Evolutionary conservation across 441 rosid genomes (phyloP).

Genomic region (Brassica hybrid): DNA sequence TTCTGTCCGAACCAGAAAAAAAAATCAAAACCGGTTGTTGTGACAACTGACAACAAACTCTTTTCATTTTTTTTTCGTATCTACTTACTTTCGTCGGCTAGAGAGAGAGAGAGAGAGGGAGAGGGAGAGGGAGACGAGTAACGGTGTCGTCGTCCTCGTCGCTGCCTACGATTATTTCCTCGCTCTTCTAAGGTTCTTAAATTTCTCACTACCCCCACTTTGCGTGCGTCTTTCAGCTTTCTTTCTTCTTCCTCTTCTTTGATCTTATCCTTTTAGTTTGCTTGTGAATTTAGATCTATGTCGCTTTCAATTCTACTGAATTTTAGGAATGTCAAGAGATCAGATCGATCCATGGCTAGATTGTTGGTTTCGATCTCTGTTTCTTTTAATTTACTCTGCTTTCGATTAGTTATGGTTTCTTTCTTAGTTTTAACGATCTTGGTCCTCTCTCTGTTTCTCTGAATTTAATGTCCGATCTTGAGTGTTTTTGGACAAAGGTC

Average conservation of each 20-base stretch:
- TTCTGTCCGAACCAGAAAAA: neutral
- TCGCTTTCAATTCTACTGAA: neutral
- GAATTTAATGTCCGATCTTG: conserved; percentile 28
- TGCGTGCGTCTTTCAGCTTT: conserved; percentile 12
- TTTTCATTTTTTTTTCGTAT: conserved; percentile 1
- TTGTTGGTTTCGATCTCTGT: conserved; percentile 22
- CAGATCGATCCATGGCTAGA: conserved; percentile 21
- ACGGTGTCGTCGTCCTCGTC: conserved; percentile 37
- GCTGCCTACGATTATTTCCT: conserved; percentile 25
- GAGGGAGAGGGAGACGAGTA: conserved; percentile 11
- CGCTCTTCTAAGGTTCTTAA: conserved; percentile 29
- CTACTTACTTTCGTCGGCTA: conserved; percentile 33
- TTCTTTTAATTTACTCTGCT: conserved; percentile 1
- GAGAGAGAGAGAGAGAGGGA: conserved; percentile 26
- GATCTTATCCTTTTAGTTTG: conserved; percentile 7
- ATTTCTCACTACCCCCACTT: conserved; percentile 23
- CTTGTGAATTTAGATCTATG: conserved; percentile 34
- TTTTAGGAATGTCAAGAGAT: conserved; percentile 26
- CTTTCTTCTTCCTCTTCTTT: neutral
- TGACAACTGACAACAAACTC: neutral
- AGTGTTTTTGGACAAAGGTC: neutral
- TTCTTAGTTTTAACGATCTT: neutral
- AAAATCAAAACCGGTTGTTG: conserved; percentile 17
- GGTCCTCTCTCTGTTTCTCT: neutral
- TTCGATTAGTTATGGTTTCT: neutral